A percentile compares a stretch with the other conserved stretches of the same genome.
Evolutionary conservation across 371 early-diverging fungal species (phyloP).

Genomic region (Amoeboradix gromovi): DNA sequence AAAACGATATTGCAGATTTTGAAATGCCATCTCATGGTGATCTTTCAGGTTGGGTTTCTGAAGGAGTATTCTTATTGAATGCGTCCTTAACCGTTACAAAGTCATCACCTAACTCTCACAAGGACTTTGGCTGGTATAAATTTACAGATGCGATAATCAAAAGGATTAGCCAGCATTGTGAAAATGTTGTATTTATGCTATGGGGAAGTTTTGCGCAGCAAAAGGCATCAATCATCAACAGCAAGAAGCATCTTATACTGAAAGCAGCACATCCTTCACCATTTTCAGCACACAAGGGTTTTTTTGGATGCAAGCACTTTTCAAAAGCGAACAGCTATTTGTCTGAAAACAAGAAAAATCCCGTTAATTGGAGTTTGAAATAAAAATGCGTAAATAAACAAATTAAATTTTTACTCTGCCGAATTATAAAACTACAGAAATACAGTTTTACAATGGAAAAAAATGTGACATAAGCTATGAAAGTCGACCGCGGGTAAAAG

Average conservation of each 20-base stretch:
- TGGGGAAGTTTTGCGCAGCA: constrained; percentile 73
- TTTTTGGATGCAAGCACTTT: constrained; percentile 67
- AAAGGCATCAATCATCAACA: constrained; percentile 17
- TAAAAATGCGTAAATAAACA: background rate
- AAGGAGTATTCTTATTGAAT: constrained; percentile 85
- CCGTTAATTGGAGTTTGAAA: constrained; percentile 46
- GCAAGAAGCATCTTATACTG: constrained; percentile 47
- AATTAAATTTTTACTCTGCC: background rate
- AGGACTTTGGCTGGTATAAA: constrained; percentile 57
- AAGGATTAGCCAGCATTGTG: constrained; percentile 27
- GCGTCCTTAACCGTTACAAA: constrained; percentile 66
- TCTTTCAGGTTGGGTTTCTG: constrained; percentile 48
- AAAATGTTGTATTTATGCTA: constrained; percentile 70
- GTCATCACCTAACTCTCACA: constrained; percentile 55
- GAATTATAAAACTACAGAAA: no score
- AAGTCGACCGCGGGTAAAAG: no score
- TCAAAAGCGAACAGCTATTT: constrained; percentile 72
- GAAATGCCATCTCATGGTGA: constrained; percentile 17
- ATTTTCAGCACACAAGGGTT: constrained; percentile 58
- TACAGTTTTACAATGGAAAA: no score
- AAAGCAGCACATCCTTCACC: constrained; percentile 81
- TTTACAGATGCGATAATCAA: constrained; percentile 64
- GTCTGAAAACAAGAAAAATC: constrained; percentile 17
- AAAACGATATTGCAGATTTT: constrained; percentile 19
- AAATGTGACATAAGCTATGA: no score